Percentiles rank a stretch among this genome's conserved stretches.
Conservation (phyloP, 495 filamentous ascomycete genomes). For the Cenococcum geophilum region DNA sequence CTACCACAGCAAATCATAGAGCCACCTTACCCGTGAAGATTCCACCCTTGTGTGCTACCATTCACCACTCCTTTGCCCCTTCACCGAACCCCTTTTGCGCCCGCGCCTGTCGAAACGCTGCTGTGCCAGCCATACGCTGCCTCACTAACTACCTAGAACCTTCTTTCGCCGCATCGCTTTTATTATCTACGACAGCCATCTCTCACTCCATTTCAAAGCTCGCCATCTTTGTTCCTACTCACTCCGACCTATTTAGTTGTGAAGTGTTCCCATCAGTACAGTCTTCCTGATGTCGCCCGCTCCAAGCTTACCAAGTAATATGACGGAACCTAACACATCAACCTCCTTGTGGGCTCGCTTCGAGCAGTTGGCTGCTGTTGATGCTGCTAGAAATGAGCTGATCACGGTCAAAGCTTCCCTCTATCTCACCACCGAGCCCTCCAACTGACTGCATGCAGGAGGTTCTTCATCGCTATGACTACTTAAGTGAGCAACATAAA, state of each 20-base stretch:
- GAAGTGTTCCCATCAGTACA: not conserved
- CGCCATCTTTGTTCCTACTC: not conserved
- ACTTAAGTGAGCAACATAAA: constrained; percentile 15
- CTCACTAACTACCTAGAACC: not conserved
- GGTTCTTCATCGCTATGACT: constrained; percentile 25
- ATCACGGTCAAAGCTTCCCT: constrained; percentile 14
- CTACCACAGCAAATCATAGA: not conserved
- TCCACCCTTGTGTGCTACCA: not conserved
- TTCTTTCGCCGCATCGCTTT: not conserved
- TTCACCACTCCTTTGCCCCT: not conserved
- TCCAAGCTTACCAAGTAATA: not conserved
- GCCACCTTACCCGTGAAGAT: not conserved
- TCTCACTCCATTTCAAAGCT: not conserved
- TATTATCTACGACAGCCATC: not conserved
- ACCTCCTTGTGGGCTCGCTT: constrained; percentile 16
- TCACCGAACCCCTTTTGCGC: not conserved
- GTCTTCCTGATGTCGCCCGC: not conserved
- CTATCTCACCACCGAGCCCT: not conserved
- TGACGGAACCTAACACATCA: not conserved
- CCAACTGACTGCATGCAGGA: constrained; percentile 17
- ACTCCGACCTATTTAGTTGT: not conserved
- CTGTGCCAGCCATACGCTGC: not conserved
- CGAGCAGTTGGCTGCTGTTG: constrained; percentile 15
- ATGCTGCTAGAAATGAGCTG: constrained; percentile 19
- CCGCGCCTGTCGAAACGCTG: not conserved